phyloP scores from a whole-genome alignment of 2,329 filamentous ascomycete species.

The Clarireedia hainanense region DNA sequence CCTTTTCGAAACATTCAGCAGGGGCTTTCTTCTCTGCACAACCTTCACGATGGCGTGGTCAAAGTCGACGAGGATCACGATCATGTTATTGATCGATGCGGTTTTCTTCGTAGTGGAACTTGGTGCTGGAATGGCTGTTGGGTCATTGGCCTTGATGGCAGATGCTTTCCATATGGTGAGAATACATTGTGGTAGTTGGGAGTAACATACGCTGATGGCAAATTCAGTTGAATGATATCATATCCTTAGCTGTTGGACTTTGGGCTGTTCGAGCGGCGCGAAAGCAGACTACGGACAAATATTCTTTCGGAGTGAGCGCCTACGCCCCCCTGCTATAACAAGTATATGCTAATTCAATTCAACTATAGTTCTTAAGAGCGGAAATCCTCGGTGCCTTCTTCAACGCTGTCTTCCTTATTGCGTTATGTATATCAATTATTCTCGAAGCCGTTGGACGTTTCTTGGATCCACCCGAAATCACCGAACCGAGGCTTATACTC shows the following conservation, averaged over 20 bases:
- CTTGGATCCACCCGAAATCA: slow-evolving; percentile 81
- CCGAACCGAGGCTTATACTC: slow-evolving; percentile 77
- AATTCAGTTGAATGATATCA: slow-evolving; percentile 85
- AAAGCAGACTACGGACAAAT: slow-evolving; percentile 78
- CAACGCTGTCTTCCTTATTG: slow-evolving; percentile 96
- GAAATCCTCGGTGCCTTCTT: slow-evolving; percentile 94
- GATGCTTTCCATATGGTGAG: slow-evolving; percentile 97
- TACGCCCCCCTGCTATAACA: neutral
- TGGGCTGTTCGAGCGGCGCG: slow-evolving; percentile 92
- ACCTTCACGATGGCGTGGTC: slow-evolving; percentile 65
- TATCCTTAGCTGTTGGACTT: slow-evolving; percentile 83
- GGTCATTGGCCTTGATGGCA: slow-evolving; percentile 87
- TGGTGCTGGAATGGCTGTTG: slow-evolving; percentile 74
- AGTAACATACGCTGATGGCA: slow-evolving; percentile 14
- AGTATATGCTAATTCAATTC: slow-evolving; percentile 12
- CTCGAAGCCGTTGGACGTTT: slow-evolving; percentile 90
- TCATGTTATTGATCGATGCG: slow-evolving; percentile 85
- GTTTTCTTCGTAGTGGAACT: slow-evolving; percentile 88
- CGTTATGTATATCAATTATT: slow-evolving; percentile 91
- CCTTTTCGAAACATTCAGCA: neutral
- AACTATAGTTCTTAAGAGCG: slow-evolving; percentile 77
- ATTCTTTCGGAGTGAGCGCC: slow-evolving; percentile 78
- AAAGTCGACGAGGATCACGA: slow-evolving; percentile 84
- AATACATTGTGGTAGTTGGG: slow-evolving; percentile 7
- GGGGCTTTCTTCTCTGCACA: neutral